These are phyloP conservation scores for Durio zibethinus DNA, from an alignment of 345 rosid species.

Conservation along the genomic window DNA sequence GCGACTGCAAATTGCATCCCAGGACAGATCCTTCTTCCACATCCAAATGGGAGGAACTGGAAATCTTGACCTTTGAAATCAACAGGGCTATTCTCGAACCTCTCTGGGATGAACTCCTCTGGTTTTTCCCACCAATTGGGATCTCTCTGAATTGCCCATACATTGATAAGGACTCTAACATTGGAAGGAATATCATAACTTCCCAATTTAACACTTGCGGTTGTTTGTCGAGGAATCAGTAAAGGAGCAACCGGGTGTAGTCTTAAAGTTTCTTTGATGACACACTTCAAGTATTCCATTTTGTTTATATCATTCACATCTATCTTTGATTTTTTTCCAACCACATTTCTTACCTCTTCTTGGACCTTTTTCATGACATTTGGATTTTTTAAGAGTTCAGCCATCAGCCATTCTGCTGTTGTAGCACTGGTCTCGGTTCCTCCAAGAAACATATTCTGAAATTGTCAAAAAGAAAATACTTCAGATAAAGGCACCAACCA, in stretches of 20 bases:
- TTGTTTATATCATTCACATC: not conserved
- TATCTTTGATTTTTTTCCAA: not conserved
- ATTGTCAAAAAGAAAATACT: not conserved
- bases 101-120: conserved; percentile 6
- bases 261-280: conserved; percentile 12
- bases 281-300: not conserved
- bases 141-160: conserved; percentile 20
- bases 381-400: not conserved
- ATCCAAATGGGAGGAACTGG: conserved; percentile 19
- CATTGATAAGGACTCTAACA: not conserved
- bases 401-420: not conserved
- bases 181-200: conserved; percentile 16
- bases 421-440: not conserved
- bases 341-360: not conserved
- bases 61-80: conserved; percentile 16
- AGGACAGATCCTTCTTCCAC: conserved; percentile 16
- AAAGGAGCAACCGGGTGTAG: not conserved
- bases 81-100: not conserved
- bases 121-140: conserved; percentile 2
- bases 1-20: not conserved
- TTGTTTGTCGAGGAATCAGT: not conserved
- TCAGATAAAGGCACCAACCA: not conserved
- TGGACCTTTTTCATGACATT: not conserved
- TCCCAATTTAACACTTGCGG: not conserved
- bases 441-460: not conserved